Evolutionary conservation across 108 stramenopile genomes (phyloP), one percentile per base, ranked within the genome.

Genomic region (Nitzschia inconspicua): DNA sequence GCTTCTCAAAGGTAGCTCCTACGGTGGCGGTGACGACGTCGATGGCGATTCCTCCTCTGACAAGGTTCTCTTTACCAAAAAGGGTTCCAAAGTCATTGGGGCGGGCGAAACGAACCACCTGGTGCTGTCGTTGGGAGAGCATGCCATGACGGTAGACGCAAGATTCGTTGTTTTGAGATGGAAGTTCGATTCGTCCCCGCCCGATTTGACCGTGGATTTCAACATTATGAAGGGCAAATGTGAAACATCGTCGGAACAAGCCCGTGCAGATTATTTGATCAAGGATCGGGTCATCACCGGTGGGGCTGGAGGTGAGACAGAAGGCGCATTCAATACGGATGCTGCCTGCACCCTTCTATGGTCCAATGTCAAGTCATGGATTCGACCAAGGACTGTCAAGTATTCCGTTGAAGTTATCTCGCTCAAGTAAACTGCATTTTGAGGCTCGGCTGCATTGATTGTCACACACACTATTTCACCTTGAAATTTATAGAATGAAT

Each of bases 281-380:
- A 75, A 71, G 41, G 69, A 76, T 41, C 63, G 84, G 36, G 66
- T 72, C 25, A 86, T 93, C 22, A 62, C 51, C 13, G 86, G 88
- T 42, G 91, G 91, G 3, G 91, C 86, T 14, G 91, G 74, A 0
- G 91, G 91, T 29, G 91, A 93, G 57, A 65, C 79, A 0, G 75
- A 78, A 16, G 78, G 81, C 11, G 91, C 91, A 24, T 93, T 93
- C 63, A 81, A 73, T 8, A 48, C 65, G 28, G 73, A 89, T 54
- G 78, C 78, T 59, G 71, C 86, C 7, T 93, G 91, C 65, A 93
- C 91, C 3, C 22, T 93, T 46, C 60, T 88, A 0, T 93, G 88
- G 88, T 84, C 83, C 40, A 93, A 93, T 55, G 72, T 66, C 34
- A 83, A 86, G 56, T 87, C 87, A 16, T 93, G 91, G 91, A 78